Conservation (phyloP, 2,329 filamentous ascomycete species). For the Dissoconium aciculare region DNA sequence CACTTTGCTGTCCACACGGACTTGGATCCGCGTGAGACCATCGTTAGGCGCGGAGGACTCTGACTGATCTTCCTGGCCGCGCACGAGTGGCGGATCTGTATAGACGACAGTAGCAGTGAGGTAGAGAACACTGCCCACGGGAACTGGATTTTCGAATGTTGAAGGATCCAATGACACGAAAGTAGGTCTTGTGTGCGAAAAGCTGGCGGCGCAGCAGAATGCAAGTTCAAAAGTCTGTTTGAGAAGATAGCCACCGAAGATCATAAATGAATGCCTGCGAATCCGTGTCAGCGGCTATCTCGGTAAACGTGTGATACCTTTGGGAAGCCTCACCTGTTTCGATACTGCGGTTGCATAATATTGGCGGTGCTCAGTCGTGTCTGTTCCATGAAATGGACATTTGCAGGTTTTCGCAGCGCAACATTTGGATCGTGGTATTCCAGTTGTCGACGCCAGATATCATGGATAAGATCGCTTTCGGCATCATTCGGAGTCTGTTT, state of each 20-base stretch:
- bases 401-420: conserved; percentile 38
- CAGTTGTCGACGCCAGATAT: conserved; percentile 55
- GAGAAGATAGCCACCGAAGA: conserved; percentile 60
- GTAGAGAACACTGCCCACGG: conserved; percentile 60
- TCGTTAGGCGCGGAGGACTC: conserved; percentile 21
- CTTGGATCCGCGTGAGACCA: conserved; percentile 47
- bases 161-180: conserved; percentile 60
- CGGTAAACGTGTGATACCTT: conserved; percentile 8
- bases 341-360: conserved; percentile 63
- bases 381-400: conserved; percentile 47
- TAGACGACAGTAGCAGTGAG: conserved; percentile 58
- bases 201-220: conserved; percentile 58
- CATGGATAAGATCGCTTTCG: conserved; percentile 57
- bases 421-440: conserved; percentile 48
- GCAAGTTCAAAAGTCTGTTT: conserved; percentile 64
- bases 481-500: conserved; percentile 55
- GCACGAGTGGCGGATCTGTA: conserved; percentile 45
- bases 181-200: conserved; percentile 52
- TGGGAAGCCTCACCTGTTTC: conserved; percentile 34
- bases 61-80: conserved; percentile 23
- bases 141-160: conserved; percentile 61
- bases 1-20: conserved; percentile 58
- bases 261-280: conserved; percentile 55
- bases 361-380: conserved; percentile 49
- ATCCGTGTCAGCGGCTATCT: too few relatives aligned